These are phyloP conservation scores for Albizia julibrissin DNA, from an alignment of 306 rosid species.

Conservation along the genomic window DNA sequence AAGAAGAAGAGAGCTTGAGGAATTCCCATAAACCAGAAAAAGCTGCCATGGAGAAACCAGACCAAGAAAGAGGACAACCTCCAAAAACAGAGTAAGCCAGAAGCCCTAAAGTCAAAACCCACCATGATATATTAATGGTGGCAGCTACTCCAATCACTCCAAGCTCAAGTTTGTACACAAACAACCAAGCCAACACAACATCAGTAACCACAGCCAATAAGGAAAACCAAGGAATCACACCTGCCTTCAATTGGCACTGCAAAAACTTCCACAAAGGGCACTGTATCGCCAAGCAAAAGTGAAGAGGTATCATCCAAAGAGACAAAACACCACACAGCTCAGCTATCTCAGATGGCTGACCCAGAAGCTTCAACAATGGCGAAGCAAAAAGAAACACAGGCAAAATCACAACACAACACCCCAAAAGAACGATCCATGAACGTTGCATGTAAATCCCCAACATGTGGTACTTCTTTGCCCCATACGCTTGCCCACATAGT, in stretches of 20 bases:
- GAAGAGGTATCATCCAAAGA: background rate
- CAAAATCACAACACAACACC: conserved; percentile 57
- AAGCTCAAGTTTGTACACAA: conserved; percentile 42
- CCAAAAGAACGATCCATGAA: conserved; percentile 69
- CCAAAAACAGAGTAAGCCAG: conserved; percentile 49
- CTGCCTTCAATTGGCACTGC: background rate
- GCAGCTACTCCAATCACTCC: conserved; percentile 64
- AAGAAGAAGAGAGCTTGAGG: conserved; percentile 64
- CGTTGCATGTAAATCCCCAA: conserved; percentile 85
- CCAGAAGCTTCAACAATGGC: conserved; percentile 58
- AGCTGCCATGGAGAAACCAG: conserved; percentile 73
- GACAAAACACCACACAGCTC: background rate
- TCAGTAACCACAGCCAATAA: conserved; percentile 46
- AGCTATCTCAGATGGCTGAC: conserved; percentile 52
- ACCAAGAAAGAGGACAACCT: conserved; percentile 73
- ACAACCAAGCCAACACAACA: conserved; percentile 49
- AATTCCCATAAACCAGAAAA: conserved; percentile 84
- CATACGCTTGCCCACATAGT: conserved; percentile 84
- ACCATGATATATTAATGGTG: conserved; percentile 61
- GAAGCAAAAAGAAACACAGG: conserved; percentile 61
- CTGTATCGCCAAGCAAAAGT: background rate
- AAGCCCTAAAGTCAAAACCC: conserved; percentile 56
- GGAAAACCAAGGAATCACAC: conserved; percentile 50
- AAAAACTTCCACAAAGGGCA: background rate
- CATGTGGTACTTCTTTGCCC: conserved; percentile 76